Base-by-base conservation (phyloP, 495 filamentous ascomycete genomes). In the Tuber indicum region DNA sequence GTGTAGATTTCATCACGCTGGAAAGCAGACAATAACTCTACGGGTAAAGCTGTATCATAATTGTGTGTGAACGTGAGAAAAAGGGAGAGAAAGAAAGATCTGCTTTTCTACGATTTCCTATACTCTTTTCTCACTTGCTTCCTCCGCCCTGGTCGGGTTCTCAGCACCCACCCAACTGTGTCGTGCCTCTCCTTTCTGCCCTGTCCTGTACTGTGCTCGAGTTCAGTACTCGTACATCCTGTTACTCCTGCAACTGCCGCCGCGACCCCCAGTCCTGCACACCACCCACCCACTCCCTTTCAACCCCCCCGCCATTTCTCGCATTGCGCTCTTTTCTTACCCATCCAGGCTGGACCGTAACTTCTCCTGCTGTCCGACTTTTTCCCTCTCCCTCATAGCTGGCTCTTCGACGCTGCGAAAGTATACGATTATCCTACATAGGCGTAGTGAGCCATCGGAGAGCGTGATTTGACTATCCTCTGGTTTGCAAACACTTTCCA, bases 121-220 rank as follows among this genome's bases (percentile, higher is more conserved):
- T 80, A 42, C 76, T 70, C 44, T 42, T 41, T 42, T 79, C 75
- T 72, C 47, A 70, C 47, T 44, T 44, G 42, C 69, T 74, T 78
- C 69, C 14, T 47, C 42, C 72, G 74, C 32, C 39, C 73, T 21
- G 16, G 72, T 74, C 42, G 72, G 46, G n/a, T 46, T 73, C n/a
- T 47, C 72, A 62, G 74, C 45, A 41, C 32, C 45, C 41, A 75
- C 39, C 62, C 74, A 62, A 26, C 43, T 71, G 43, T 66, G 42
- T 74, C n/a, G 62, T n/a, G 9, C 42, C 42, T 43, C 73, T 75
- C 69, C 41, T 71, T 41, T 23, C 74, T 79, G n/a, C 32, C 3
- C 26, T 66, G 26, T 16, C 14, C 21, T 41, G 39, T 41, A 41
- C 39, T 3, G 39, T 41, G 4, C 39, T 32, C 32, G 32, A 41